Percentiles rank a stretch among this genome's conserved stretches.
Conservation (phyloP, 2,329 filamentous ascomycete genomes). For the Diaporthe vaccinii region DNA sequence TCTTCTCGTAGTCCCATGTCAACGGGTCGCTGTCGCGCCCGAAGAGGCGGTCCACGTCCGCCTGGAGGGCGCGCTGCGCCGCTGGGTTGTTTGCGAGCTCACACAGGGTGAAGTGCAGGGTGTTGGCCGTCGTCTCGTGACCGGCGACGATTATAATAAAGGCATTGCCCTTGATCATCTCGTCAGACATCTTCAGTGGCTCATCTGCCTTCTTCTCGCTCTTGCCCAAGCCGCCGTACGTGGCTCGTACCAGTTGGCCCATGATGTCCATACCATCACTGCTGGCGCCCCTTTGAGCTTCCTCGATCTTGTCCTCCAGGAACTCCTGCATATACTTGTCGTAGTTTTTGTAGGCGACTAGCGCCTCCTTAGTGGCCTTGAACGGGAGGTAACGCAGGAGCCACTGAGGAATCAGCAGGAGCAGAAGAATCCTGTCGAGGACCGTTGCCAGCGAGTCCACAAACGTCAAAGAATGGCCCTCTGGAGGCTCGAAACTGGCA, state of each 20-base stretch:
- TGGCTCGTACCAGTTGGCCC: slow-evolving; percentile 63
- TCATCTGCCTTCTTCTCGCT: slow-evolving; percentile 43
- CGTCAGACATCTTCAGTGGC: slow-evolving; percentile 62
- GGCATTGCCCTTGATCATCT: slow-evolving; percentile 80
- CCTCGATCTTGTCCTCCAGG: slow-evolving; percentile 70
- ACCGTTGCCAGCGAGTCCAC: slow-evolving; percentile 72
- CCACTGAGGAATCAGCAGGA: slow-evolving; percentile 72
- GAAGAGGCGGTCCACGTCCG: slow-evolving; percentile 77
- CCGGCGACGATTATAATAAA: slow-evolving; percentile 79
- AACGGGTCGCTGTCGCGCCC: slow-evolving; percentile 65
- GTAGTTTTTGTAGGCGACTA: slow-evolving; percentile 73
- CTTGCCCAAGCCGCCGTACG: slow-evolving; percentile 50
- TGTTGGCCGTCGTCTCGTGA: slow-evolving; percentile 85
- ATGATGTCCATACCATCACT: slow-evolving; percentile 65
- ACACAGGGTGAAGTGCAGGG: slow-evolving; percentile 78
- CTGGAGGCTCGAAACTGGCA: slow-evolving; percentile 58
- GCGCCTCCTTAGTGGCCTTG: slow-evolving; percentile 48
- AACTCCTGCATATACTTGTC: slow-evolving; percentile 78
- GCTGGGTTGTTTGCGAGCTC: slow-evolving; percentile 75
- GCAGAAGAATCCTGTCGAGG: slow-evolving; percentile 73
- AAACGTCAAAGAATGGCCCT: slow-evolving; percentile 75
- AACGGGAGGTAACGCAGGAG: slow-evolving; percentile 58
- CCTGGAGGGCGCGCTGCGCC: slow-evolving; percentile 75
- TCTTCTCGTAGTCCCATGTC: slow-evolving; percentile 79
- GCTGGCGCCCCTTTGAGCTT: slow-evolving; percentile 50